These are phyloP conservation scores for Beta corolliflora DNA, from an alignment of 179 eudicot species.

Conservation along the genomic window DNA sequence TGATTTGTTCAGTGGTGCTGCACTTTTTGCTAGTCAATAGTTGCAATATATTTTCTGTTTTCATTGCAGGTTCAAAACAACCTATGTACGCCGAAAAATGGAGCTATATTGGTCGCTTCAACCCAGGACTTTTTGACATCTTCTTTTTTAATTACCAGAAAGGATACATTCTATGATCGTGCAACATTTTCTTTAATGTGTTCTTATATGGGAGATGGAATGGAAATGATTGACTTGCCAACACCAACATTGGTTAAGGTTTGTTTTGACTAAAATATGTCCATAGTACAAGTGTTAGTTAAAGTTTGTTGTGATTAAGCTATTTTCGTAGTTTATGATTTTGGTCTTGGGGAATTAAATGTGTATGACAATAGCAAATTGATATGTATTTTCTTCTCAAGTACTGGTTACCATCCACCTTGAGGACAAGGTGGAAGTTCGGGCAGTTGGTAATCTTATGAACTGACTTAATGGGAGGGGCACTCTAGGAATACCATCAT, in stretches of 20 bases:
- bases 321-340: neutral
- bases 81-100: slow-evolving; percentile 95
- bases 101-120: slow-evolving; percentile 94
- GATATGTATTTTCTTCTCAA: neutral
- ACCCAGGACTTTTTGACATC: slow-evolving; percentile 97
- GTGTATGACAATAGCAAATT: neutral
- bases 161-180: slow-evolving; percentile 95
- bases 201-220: slow-evolving; percentile 91
- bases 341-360: neutral
- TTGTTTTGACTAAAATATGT: slow-evolving; percentile 5
- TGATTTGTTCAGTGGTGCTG: neutral
- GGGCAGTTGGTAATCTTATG: too few relatives aligned
- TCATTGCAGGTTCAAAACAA: slow-evolving; percentile 91
- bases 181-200: slow-evolving; percentile 82
- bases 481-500: neutral
- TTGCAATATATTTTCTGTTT: neutral
- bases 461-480: neutral
- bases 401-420: too few relatives aligned
- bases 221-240: slow-evolving; percentile 88
- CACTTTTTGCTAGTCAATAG: neutral
- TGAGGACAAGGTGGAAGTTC: too few relatives aligned
- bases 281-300: too few relatives aligned
- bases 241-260: slow-evolving; percentile 87
- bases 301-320: neutral
- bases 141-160: slow-evolving; percentile 88